Conservation (phyloP, 495 filamentous ascomycete species). For the Acidiella bohemica region DNA sequence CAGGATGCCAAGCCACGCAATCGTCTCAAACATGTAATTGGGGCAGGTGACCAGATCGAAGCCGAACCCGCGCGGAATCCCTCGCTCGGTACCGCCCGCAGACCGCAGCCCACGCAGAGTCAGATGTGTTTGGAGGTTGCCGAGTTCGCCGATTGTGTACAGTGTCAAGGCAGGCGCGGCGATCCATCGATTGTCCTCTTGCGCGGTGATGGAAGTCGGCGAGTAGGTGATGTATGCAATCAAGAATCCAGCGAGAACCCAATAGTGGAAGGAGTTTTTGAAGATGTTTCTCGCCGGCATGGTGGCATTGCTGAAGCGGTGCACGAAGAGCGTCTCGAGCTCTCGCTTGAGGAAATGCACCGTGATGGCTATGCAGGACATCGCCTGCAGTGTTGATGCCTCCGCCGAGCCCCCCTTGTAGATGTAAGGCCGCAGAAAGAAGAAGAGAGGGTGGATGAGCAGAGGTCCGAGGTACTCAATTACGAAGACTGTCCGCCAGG, state of each 20-base stretch:
- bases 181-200: constrained; percentile 33
- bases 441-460: constrained; percentile 67
- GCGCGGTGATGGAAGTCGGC: constrained; percentile 48
- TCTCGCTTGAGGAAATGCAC: constrained; percentile 92
- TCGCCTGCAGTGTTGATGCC: constrained; percentile 52
- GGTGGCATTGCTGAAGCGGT: constrained; percentile 86
- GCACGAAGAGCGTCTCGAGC: constrained; percentile 83
- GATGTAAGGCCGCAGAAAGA: constrained; percentile 55
- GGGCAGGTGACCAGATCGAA: constrained; percentile 84
- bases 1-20: constrained; percentile 69
- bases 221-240: constrained; percentile 76
- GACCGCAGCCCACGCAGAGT: constrained; percentile 61
- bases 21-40: constrained; percentile 88
- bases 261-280: constrained; percentile 88
- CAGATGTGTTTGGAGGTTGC: constrained; percentile 67
- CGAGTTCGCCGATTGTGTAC: constrained; percentile 61
- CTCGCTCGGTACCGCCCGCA: constrained; percentile 67
- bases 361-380: constrained; percentile 56
- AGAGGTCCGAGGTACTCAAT: constrained; percentile 95
- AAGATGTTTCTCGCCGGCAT: constrained; percentile 82
- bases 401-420: constrained; percentile 44
- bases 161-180: constrained; percentile 52
- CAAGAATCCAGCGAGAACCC: constrained; percentile 67
- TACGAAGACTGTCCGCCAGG: constrained; percentile 86
- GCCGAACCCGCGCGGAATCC: constrained; percentile 77